Conservation (phyloP, 1,284 basidiomycete genomes). For the Polyporus tsugae region DNA sequence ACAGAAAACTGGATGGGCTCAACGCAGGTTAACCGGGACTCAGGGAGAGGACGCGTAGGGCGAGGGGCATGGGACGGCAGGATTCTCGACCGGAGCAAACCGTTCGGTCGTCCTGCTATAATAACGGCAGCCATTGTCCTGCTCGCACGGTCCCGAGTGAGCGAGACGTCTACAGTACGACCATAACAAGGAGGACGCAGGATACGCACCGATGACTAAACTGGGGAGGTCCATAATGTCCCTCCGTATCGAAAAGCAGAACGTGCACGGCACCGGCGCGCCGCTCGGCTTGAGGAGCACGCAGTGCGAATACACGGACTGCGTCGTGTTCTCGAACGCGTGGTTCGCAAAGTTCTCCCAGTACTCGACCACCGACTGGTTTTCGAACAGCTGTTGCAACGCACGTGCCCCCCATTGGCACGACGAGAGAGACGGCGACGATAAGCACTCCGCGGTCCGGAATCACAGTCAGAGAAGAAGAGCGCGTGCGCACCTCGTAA, state of each 20-base stretch:
- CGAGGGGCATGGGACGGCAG: not conserved
- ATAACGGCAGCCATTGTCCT: constrained; percentile 82
- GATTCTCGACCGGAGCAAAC: not conserved
- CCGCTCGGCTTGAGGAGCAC: constrained; percentile 86
- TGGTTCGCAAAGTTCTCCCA: constrained; percentile 96
- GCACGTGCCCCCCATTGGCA: constrained; percentile 15
- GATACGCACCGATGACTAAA: constrained; percentile 77
- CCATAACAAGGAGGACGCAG: not conserved
- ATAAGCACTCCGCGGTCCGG: not conserved
- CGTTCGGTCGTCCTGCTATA: constrained; percentile 47
- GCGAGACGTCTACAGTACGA: not conserved
- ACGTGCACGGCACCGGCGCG: constrained; percentile 86
- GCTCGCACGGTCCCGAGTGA: not conserved
- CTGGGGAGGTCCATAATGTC: constrained; percentile 91
- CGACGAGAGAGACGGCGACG: constrained; percentile 5
- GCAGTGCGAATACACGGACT: constrained; percentile 93
- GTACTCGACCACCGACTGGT: constrained; percentile 91
- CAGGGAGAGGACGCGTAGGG: not conserved
- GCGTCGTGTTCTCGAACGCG: constrained; percentile 95
- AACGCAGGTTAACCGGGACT: not conserved
- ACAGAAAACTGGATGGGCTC: not conserved
- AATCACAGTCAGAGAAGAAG: not conserved
- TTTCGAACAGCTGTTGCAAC: constrained; percentile 77
- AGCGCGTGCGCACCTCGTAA: constrained; percentile 76
- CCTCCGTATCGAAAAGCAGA: constrained; percentile 92